Conservation (phyloP, 225 moss, liverwort and hornwort genomes). For the Anthoceros angustus region DNA sequence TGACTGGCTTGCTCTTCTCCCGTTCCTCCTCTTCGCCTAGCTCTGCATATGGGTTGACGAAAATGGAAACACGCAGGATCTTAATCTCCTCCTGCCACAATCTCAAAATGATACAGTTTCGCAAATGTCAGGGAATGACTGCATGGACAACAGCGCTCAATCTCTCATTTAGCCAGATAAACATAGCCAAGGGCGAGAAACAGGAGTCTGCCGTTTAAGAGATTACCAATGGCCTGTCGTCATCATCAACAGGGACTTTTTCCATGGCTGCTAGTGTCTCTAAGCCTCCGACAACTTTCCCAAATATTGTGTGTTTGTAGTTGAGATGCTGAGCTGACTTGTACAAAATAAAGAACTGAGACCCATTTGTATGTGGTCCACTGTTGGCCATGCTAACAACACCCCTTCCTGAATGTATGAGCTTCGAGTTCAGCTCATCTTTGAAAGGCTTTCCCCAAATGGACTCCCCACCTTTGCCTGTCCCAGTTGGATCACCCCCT, state of each 20-base stretch:
- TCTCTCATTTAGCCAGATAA: neutral
- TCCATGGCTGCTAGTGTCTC: constrained; percentile 70
- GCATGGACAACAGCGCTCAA: too few species aligned
- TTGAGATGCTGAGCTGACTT: constrained; percentile 92
- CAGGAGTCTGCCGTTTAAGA: neutral
- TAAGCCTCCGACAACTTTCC: constrained; percentile 69
- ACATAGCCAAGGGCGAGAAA: neutral
- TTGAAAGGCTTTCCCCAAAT: constrained; percentile 98
- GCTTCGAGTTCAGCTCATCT: constrained; percentile 89
- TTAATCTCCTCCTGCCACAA: constrained; percentile 48
- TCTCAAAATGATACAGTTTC: neutral
- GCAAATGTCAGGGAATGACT: too few species aligned
- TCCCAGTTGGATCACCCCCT: constrained; percentile 96
- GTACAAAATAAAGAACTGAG: constrained; percentile 83
- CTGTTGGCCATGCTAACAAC: constrained; percentile 93
- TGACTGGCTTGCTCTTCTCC: constrained; percentile 33
- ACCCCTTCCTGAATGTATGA: constrained; percentile 73
- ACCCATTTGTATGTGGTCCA: constrained; percentile 85
- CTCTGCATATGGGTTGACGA: constrained; percentile 80
- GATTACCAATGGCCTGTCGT: constrained; percentile 60
- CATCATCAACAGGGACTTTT: constrained; percentile 79
- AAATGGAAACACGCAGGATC: constrained; percentile 52
- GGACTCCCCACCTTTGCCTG: constrained; percentile 80
- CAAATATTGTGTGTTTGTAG: constrained; percentile 94
- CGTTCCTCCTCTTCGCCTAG: constrained; percentile 67